A percentile compares a stretch with the other conserved stretches of the same genome.
Evolutionary conservation across 2,329 filamentous ascomycete genomes (phyloP).

Genomic region (Teratosphaeriaceae sp.): DNA sequence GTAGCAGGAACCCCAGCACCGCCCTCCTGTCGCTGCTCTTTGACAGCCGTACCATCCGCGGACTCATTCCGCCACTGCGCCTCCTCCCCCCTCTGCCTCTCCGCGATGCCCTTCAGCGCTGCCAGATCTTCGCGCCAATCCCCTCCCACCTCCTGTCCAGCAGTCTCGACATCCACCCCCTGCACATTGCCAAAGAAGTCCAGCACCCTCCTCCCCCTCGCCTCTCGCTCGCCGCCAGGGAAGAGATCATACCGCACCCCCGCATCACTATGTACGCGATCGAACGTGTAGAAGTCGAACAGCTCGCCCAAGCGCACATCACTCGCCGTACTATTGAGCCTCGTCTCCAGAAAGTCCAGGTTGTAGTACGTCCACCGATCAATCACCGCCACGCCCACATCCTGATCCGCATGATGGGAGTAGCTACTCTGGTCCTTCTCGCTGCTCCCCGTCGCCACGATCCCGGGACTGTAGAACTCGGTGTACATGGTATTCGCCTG

Average conservation of each 20-base stretch:
- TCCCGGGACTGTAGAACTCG: slow-evolving; percentile 96
- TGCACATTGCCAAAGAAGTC: slow-evolving; percentile 99
- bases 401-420: slow-evolving; percentile 95
- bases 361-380: slow-evolving; percentile 99
- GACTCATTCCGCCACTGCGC: slow-evolving; percentile 11
- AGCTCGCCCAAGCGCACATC: slow-evolving; percentile 89
- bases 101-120: slow-evolving; percentile 55
- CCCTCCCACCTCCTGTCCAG: slow-evolving; percentile 48
- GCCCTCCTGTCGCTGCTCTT: slow-evolving; percentile 23
- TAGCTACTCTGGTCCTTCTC: slow-evolving; percentile 95
- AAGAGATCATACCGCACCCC: slow-evolving; percentile 96
- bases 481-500: slow-evolving; percentile 99
- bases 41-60: slow-evolving; percentile 5
- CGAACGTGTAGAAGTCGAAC: slow-evolving; percentile 92
- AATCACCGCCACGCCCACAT: slow-evolving; percentile 96
- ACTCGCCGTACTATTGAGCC: slow-evolving; percentile 76
- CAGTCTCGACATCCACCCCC: slow-evolving; percentile 73
- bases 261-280: slow-evolving; percentile 88
- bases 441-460: slow-evolving; percentile 94
- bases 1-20: slow-evolving; percentile 8
- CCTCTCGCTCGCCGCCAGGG: slow-evolving; percentile 69
- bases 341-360: slow-evolving; percentile 87
- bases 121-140: slow-evolving; percentile 63
- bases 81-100: slow-evolving; percentile 13
- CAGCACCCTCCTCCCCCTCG: slow-evolving; percentile 74